These are phyloP conservation scores for Giardia duodenalis DNA, from an alignment of 208 protist species.

Conservation along the genomic window DNA sequence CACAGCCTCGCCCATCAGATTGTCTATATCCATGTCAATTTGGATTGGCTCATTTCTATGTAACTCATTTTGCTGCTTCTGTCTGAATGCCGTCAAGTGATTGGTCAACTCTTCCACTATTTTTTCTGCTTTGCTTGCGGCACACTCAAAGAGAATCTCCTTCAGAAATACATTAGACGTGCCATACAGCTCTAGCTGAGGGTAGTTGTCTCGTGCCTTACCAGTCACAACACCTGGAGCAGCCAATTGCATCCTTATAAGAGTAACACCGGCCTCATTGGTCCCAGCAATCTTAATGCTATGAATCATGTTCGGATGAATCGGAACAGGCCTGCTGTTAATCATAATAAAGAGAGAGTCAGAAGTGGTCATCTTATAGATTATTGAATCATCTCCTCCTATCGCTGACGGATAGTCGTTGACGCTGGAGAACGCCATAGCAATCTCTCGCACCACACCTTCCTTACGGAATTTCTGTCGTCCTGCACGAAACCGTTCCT, in stretches of 20 bases:
- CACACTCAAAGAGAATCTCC: background rate
- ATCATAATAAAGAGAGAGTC: background rate
- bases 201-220: background rate
- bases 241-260: background rate
- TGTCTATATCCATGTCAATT: background rate
- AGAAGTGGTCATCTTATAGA: background rate
- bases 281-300: background rate
- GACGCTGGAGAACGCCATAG: background rate
- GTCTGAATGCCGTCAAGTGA: background rate
- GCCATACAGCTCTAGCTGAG: background rate
- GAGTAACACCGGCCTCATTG: background rate
- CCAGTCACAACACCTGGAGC: background rate
- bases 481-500: background rate
- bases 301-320: background rate
- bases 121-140: background rate
- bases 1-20: background rate
- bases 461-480: background rate
- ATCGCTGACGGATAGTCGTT: background rate
- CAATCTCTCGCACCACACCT: background rate
- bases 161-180: background rate
- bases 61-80: background rate
- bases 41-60: background rate
- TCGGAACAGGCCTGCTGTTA: background rate
- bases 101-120: background rate
- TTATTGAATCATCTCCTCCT: background rate